Evolutionary conservation across 768 basidiomycete genomes (phyloP), one percentile per base, ranked within the genome.

Genomic region (Mycena sanguinolenta): DNA sequence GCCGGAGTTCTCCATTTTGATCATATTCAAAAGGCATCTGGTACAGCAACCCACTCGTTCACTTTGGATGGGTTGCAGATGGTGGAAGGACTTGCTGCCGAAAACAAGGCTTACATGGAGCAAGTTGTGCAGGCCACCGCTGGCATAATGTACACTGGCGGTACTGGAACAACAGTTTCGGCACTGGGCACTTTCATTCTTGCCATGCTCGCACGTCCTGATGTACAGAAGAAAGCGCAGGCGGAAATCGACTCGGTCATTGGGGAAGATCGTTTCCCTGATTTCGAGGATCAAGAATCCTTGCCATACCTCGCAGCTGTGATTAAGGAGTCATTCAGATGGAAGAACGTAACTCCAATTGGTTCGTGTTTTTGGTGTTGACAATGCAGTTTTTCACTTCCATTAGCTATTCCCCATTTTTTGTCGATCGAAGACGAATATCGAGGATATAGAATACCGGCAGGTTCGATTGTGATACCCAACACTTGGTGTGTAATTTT

Each of bases 221-320:
- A 81, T 4, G 75, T 82, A 12, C 82, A 82, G 63, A 73, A 74
- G 50, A 77, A 76, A n/a, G 82, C 80, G 7, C 84, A 84, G 67
- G 78, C 72, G 0, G 84, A 85, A 67, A 75, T 86, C 16, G 84
- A 85, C 52, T 30, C 69, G 6, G 79, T 83, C 13, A 71, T 82
- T 30, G 80, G 80, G 0, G 58, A 63, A 4, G 77, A 75, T 23
- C 78, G 83, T 8, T 75, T 86, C 36, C 84, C 84, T 2, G 75
- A 72, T 10, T 73, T 81, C 36, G 76, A 74, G 23, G 84, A 84
- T 63, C 71, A 77, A 12, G 68, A 67, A 9, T 46, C 71, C 21
- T 73, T 85, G 8, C 82, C 83, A 0, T 85, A 82, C 58, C 67
- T 82, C n/a, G 75, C 76, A 19, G 82, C 82, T 1, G 58, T 81